Base-by-base conservation (phyloP, 1,139 yeast species). In the Kodamaea ohmeri region DNA sequence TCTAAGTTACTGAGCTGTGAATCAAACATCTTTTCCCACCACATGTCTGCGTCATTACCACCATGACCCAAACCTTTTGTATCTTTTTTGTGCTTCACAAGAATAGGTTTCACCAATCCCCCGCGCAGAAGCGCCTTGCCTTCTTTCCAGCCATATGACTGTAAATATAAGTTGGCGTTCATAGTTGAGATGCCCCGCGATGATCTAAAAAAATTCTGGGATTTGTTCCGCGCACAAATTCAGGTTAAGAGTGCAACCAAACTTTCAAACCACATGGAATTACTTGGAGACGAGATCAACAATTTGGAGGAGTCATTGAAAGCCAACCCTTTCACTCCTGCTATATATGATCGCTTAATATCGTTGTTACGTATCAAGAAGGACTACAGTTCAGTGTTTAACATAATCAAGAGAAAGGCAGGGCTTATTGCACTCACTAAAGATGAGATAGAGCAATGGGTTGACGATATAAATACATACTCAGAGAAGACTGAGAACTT, bases 1-100 rank as follows among this genome's bases (percentile, higher is more conserved):
- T 86, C 90, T 34, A 92, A 59, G 15, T 78, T 76, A 55, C 87
- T 87, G 46, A 92, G 72, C 51, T 89, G 96, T 1, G 96, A 96
- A 60, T 92, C 97, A 63, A 92, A 92, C 34, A 90, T 68, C 49
- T 84, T 73, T 50, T 92, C 97, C 98, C 98, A 92, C 98, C 98
- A 92, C 37, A 87, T 83, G 52, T 89, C 97, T 15, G 83, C 81
- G 41, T 80, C 84, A 37, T 72, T 72, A 9, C 74, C 63, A 44
- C 76, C 83, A 52, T 83, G 83, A 0, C 96, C 96, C 32, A 92
- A 69, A 3, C 98, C 98, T 55, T 88, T 88, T 42, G 81, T 83
- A 55, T 92, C 97, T 50, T 80, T 81, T 63, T 92, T 89, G 55
- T 92, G 97, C 49, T 83, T 83, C 34, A 92, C 96, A 45, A 92